A percentile compares a stretch with the other conserved stretches of the same genome.
Conservation (phyloP, 805 yeast species). For the Starmerella scarabaei region DNA sequence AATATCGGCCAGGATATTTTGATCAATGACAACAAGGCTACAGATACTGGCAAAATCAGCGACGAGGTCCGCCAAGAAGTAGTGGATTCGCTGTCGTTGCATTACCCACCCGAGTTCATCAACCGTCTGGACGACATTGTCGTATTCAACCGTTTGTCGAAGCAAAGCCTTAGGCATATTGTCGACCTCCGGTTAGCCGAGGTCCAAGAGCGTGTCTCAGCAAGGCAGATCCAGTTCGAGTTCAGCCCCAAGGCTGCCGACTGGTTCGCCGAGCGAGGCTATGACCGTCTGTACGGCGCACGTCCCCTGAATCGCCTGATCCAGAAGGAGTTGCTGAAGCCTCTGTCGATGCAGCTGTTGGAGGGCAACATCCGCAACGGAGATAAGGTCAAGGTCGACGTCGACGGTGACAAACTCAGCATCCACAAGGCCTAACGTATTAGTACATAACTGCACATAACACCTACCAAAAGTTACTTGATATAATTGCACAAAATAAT, state of each 20-base stretch:
- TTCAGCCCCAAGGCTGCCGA: slow-evolving; percentile 53
- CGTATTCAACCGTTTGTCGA: slow-evolving; percentile 81
- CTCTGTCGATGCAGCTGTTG: slow-evolving; percentile 68
- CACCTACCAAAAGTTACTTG: too few species aligned
- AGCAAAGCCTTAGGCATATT: slow-evolving; percentile 57
- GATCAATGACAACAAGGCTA: slow-evolving; percentile 41
- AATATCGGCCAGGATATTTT: slow-evolving; percentile 90
- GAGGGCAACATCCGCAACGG: slow-evolving; percentile 60
- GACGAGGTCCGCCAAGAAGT: slow-evolving; percentile 44
- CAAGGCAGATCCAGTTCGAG: slow-evolving; percentile 55
- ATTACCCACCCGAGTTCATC: slow-evolving; percentile 89
- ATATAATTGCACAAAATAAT: too few species aligned
- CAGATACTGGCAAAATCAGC: slow-evolving; percentile 45
- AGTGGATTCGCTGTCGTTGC: slow-evolving; percentile 49
- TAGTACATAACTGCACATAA: neutral
- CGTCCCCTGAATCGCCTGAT: slow-evolving; percentile 87
- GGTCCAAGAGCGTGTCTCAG: slow-evolving; percentile 61
- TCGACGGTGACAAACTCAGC: slow-evolving; percentile 33
- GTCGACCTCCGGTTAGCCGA: slow-evolving; percentile 77
- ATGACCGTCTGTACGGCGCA: slow-evolving; percentile 88
- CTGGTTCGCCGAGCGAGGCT: slow-evolving; percentile 75
- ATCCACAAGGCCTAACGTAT: slow-evolving; percentile 7
- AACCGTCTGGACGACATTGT: slow-evolving; percentile 90
- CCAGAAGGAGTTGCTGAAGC: slow-evolving; percentile 73
- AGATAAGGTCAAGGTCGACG: slow-evolving; percentile 42